Conservation (phyloP, 306 rosid genomes). For the Cucurbita argyrosperma region DNA sequence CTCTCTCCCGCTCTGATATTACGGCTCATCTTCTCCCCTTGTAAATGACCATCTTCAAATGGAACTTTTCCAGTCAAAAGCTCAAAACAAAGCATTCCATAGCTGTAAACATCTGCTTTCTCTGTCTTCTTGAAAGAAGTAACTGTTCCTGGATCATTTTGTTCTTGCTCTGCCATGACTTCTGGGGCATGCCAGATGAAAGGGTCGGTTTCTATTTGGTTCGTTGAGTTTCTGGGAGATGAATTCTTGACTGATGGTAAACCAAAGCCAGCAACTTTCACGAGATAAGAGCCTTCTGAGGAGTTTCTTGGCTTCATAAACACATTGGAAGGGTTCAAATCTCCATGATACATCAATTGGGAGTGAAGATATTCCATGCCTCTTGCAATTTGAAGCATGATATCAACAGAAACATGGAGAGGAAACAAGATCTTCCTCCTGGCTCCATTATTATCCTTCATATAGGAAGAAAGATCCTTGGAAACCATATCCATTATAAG, state of each 20-base stretch:
- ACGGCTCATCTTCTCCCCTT: slow-evolving; percentile 49
- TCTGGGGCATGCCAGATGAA: slow-evolving; percentile 81
- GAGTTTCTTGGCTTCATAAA: slow-evolving; percentile 45
- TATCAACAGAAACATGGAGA: slow-evolving; percentile 57
- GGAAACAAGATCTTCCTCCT: slow-evolving; percentile 65
- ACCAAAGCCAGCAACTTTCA: slow-evolving; percentile 66
- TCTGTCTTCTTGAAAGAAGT: slow-evolving; percentile 30
- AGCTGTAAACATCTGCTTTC: slow-evolving; percentile 84
- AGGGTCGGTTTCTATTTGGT: slow-evolving; percentile 23
- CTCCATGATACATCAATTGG: slow-evolving; percentile 56
- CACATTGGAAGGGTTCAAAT: slow-evolving; percentile 51
- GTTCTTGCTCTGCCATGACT: slow-evolving; percentile 54
- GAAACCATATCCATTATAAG: slow-evolving; percentile 69
- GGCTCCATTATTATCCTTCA: slow-evolving; percentile 64
- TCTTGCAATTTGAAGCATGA: slow-evolving; percentile 92
- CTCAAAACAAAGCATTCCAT: slow-evolving; percentile 81
- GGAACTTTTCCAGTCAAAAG: slow-evolving; percentile 84
- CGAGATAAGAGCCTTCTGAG: slow-evolving; percentile 61
- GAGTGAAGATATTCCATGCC: slow-evolving; percentile 81
- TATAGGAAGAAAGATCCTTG: slow-evolving; percentile 46
- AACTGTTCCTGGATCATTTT: slow-evolving; percentile 6
- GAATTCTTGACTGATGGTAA: slow-evolving; percentile 18
- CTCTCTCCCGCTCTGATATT: slow-evolving; percentile 77
- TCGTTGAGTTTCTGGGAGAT: slow-evolving; percentile 15
- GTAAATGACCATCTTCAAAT: slow-evolving; percentile 62